A percentile compares a stretch with the other conserved stretches of the same genome.
These are phyloP conservation scores for Diaporthe longicolla DNA, from an alignment of 2,329 filamentous ascomycete species.

Conservation along the genomic window DNA sequence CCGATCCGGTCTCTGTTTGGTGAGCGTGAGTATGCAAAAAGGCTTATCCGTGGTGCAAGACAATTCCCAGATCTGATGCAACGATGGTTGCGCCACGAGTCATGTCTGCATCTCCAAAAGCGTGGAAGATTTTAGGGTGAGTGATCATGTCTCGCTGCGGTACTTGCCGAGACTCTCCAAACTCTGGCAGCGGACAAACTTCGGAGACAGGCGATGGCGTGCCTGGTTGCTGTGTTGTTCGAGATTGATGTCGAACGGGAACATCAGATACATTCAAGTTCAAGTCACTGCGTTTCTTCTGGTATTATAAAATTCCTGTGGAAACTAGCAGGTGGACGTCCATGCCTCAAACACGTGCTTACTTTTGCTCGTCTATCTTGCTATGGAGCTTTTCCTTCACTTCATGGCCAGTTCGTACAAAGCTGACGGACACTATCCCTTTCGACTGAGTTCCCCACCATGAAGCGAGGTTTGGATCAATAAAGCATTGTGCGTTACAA, in stretches of 20 bases:
- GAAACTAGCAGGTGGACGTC: not conserved
- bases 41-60: not conserved
- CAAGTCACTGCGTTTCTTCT: too few relatives aligned
- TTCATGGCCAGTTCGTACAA: too few relatives aligned
- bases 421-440: too few relatives aligned
- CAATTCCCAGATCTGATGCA: not conserved
- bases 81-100: not conserved
- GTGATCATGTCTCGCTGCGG: not conserved
- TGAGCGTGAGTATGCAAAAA: not conserved
- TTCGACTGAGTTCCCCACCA: too few relatives aligned
- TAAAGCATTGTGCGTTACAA: too few relatives aligned
- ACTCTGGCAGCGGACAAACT: not conserved
- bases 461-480: too few relatives aligned
- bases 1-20: not conserved
- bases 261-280: too few relatives aligned
- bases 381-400: too few relatives aligned
- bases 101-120: not conserved
- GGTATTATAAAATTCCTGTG: not conserved
- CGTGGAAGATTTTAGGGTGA: not conserved
- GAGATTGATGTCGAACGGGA: not conserved
- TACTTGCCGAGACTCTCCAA: constrained; percentile 2
- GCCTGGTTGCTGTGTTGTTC: not conserved
- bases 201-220: not conserved
- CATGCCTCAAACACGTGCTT: too few relatives aligned
- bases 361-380: too few relatives aligned